phyloP scores from a whole-genome alignment of 768 basidiomycete species.

The Tylopilus vinaceipallidus region DNA sequence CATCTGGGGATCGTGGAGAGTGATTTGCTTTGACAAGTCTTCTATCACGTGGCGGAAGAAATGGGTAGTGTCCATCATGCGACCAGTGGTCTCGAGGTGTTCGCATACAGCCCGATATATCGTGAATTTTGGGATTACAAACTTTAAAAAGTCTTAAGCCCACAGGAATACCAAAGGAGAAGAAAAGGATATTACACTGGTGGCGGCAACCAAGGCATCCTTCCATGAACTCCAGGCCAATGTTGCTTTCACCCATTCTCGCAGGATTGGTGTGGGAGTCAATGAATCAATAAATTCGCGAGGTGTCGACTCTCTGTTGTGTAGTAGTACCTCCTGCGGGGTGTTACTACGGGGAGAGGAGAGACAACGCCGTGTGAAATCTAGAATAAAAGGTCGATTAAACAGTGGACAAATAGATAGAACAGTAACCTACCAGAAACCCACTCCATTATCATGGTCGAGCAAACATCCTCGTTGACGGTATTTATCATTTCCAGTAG shows the following conservation, averaged over 20 bases:
- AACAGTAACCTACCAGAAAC: background rate
- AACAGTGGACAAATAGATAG: background rate
- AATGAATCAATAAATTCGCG: background rate
- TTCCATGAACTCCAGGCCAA: background rate
- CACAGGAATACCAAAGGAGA: background rate
- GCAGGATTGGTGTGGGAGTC: background rate
- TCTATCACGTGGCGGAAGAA: background rate
- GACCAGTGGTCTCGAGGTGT: background rate
- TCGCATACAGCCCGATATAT: background rate
- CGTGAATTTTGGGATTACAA: background rate
- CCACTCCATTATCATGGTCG: background rate
- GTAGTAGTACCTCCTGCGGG: too few relatives aligned
- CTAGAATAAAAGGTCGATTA: background rate
- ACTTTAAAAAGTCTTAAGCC: background rate
- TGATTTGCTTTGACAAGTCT: background rate
- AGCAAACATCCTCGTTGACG: background rate
- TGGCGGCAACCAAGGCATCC: background rate
- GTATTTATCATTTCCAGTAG: background rate
- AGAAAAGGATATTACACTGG: background rate
- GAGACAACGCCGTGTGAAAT: background rate
- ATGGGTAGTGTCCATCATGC: background rate
- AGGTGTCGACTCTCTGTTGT: too few relatives aligned
- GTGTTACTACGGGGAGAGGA: background rate
- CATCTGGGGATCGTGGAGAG: background rate
- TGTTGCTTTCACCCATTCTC: background rate